These are phyloP conservation scores for Musa itinerans DNA, from an alignment of 176 grass and related monocot genomes.

Conservation along the genomic window DNA sequence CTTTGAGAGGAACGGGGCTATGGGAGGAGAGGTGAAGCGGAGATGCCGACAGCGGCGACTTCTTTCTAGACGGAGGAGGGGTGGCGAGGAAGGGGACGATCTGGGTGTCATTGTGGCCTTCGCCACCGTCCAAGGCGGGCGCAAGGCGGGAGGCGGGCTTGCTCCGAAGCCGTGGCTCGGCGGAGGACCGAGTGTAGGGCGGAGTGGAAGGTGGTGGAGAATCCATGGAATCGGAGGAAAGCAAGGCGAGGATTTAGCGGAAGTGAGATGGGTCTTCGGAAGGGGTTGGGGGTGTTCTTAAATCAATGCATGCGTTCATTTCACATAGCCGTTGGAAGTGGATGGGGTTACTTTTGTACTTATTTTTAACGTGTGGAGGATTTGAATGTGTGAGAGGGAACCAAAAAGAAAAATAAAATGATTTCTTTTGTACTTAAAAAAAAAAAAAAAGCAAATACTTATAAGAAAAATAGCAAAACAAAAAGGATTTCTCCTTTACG, in stretches of 20 bases:
- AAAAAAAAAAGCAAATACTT: too few species aligned
- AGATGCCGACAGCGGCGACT: constrained; percentile 34
- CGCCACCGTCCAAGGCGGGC: not conserved
- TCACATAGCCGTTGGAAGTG: not conserved
- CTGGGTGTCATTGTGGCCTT: not conserved
- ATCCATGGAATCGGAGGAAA: not conserved
- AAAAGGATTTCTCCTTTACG: too few species aligned
- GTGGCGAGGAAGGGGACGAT: constrained; percentile 23
- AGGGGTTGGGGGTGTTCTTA: too few species aligned
- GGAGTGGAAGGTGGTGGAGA: constrained; percentile 5
- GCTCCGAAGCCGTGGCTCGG: constrained; percentile 1
- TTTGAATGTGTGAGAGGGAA: not conserved
- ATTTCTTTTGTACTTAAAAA: too few species aligned
- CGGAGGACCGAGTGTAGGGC: constrained; percentile 1
- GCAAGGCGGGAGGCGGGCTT: constrained; percentile 11
- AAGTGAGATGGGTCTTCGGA: too few species aligned
- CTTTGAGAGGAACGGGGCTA: constrained; percentile 38
- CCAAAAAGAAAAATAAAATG: too few species aligned
- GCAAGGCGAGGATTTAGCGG: not conserved
- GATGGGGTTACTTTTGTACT: not conserved
- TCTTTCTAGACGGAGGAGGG: constrained; percentile 14
- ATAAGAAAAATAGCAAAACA: too few species aligned
- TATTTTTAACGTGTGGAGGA: not conserved
- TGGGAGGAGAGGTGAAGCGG: constrained; percentile 34
- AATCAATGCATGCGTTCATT: too few species aligned